These are phyloP conservation scores for Sophora flavescens DNA, from an alignment of 306 rosid species.

Conservation along the genomic window DNA sequence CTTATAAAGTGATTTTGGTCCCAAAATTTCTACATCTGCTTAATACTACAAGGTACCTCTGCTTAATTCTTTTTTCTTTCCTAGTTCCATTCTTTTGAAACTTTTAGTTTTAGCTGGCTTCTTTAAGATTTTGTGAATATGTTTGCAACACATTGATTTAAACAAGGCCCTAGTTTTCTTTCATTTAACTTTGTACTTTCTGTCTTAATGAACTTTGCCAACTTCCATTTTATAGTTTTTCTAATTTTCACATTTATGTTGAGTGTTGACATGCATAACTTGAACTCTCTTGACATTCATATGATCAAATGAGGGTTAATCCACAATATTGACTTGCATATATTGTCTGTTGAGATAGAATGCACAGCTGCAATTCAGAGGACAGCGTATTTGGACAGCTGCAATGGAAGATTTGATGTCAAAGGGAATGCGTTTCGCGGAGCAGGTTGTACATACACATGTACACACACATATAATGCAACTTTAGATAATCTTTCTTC, in stretches of 20 bases:
- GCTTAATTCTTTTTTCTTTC: neutral
- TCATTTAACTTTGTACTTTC: neutral
- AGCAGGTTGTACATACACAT: conserved; percentile 60
- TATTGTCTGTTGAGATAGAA: conserved; percentile 51
- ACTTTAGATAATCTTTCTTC: conserved; percentile 22
- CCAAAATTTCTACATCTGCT: neutral
- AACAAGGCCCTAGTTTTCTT: neutral
- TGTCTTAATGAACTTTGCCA: neutral
- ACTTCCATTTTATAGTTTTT: neutral
- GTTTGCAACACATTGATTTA: neutral
- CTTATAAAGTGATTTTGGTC: neutral
- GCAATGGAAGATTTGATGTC: conserved; percentile 91
- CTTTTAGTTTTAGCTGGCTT: neutral
- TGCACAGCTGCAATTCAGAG: conserved; percentile 83
- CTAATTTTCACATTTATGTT: neutral
- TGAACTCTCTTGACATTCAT: no score
- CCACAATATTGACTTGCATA: conserved; percentile 7
- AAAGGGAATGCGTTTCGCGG: conserved; percentile 85
- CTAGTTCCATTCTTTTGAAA: neutral
- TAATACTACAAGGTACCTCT: neutral
- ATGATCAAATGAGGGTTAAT: conserved; percentile 13
- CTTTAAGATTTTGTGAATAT: neutral
- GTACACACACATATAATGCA: neutral
- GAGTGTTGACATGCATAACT: conserved; percentile 8
- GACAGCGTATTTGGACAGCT: conserved; percentile 88